Base-by-base conservation (phyloP, 1,284 basidiomycete species). In the Leccinum insolens region DNA sequence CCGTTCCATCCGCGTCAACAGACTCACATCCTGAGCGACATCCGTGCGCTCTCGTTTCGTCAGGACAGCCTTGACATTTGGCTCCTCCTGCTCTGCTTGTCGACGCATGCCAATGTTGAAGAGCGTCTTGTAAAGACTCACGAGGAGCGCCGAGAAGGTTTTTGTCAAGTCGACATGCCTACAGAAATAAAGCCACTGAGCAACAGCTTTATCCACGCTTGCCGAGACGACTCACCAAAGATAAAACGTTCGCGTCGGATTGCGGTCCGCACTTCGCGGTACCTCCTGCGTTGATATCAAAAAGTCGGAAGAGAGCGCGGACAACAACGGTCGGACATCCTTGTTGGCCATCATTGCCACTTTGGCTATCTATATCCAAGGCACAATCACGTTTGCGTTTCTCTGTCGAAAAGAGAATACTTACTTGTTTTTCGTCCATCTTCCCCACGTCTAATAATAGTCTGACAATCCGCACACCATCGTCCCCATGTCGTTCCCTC, bases 281-380 rank as follows among this genome's bases (percentile, higher is more conserved):
- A 98, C 91, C 78, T 98, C 95, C 81, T 96, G 95, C 11, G 92
- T 91, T 73, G 93, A 94, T 72, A 98, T 89, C 65, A 98, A 79
- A 34, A 88, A 90, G 73, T 95, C 90, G 9, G 89, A 85, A 8
- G 94, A 89, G 65, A 99, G 86, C 2, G 90, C 87, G 11, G 93
- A 87, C 65, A 98, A 85, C 55, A 95, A 80, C 52, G 92, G 90
- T 62, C 97, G 89, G 62, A 95, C 92, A 73, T 96, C 93, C 76
- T 94, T 95, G 46, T 92, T 86, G 1, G 94, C 88, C 82, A 99
- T 91, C 89, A 99, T 95, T 5, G 95, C 94, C 61, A 93, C 85
- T 80, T 98, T 97, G 25, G 95, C 93, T 57, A 99, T 92, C 95
- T 97, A 72, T n/a, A 60, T 17, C 25, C 34, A 57, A 20, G 49